Conservation (phyloP, 352 stramenopile species). For the Globisporangium paroecandrum region DNA sequence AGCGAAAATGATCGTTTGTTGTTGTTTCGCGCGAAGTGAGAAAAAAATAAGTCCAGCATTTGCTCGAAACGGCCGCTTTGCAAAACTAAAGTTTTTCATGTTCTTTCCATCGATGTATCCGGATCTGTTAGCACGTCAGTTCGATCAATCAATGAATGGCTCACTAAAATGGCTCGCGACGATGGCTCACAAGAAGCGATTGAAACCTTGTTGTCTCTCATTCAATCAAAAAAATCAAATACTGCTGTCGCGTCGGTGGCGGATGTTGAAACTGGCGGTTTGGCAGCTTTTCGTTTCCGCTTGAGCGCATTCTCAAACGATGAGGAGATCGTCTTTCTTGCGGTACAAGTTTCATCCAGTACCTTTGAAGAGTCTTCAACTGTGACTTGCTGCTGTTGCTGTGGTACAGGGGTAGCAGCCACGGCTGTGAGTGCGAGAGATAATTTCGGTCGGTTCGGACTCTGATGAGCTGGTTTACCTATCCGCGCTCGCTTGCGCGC, state of each 20-base stretch:
- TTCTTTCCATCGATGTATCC: not conserved
- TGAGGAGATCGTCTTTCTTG: not conserved
- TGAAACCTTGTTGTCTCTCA: not conserved
- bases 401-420: not conserved
- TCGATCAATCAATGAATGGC: not conserved
- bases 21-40: not conserved
- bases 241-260: not conserved
- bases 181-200: not conserved
- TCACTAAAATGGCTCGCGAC: not conserved
- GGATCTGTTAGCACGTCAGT: not conserved
- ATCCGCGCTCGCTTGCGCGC: conserved; percentile 1
- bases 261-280: not conserved
- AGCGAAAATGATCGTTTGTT: conserved; percentile 1
- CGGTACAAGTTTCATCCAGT: not conserved
- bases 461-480: not conserved
- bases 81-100: not conserved
- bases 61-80: not conserved
- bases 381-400: not conserved
- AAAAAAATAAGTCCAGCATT: conserved; percentile 3
- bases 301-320: conserved; percentile 1
- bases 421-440: not conserved
- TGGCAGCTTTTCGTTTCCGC: not conserved
- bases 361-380: not conserved
- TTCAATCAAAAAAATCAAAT: conserved; percentile 5
- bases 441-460: not conserved